phyloP scores from a whole-genome alignment of 1,284 basidiomycete genomes.

The Apiotrichum mycotoxinovorans region DNA sequence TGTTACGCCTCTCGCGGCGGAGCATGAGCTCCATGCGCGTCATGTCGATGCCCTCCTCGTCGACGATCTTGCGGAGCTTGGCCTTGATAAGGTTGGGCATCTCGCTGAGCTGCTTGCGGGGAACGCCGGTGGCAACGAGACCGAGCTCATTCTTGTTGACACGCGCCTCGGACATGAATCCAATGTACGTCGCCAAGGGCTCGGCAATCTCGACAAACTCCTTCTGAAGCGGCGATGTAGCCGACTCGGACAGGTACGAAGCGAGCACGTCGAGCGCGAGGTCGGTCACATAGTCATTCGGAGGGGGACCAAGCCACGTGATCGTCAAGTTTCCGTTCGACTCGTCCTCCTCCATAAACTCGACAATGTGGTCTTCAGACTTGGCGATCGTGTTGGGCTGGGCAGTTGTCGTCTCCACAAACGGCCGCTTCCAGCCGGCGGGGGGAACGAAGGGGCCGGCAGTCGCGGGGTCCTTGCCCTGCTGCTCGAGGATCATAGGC shows the following conservation, averaged over 20 bases:
- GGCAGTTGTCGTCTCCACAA: constrained; percentile 80
- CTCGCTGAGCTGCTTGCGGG: constrained; percentile 68
- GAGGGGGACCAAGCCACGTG: constrained; percentile 73
- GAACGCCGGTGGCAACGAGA: constrained; percentile 79
- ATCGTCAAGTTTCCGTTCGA: constrained; percentile 83
- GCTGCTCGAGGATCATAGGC: constrained; percentile 61
- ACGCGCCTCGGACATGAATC: constrained; percentile 74
- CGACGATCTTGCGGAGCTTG: constrained; percentile 67
- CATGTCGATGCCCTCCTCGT: constrained; percentile 80
- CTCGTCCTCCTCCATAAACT: constrained; percentile 99
- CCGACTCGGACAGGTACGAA: constrained; percentile 84
- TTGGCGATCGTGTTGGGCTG: constrained; percentile 59
- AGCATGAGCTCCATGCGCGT: constrained; percentile 84
- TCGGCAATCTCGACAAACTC: constrained; percentile 89
- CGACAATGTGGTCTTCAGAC: constrained; percentile 61
- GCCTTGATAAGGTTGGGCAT: constrained; percentile 69
- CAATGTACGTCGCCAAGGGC: constrained; percentile 83
- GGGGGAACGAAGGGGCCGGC: constrained; percentile 56
- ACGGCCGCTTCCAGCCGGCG: constrained; percentile 85
- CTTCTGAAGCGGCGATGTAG: constrained; percentile 86
- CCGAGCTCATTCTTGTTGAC: constrained; percentile 70
- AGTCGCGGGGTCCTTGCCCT: constrained; percentile 4
- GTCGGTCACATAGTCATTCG: constrained; percentile 68
- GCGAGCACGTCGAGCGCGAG: constrained; percentile 81
- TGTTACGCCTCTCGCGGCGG: constrained; percentile 78